Base-by-base conservation (phyloP, 164 flowering plant genomes). In the Echeveria elegans region DNA sequence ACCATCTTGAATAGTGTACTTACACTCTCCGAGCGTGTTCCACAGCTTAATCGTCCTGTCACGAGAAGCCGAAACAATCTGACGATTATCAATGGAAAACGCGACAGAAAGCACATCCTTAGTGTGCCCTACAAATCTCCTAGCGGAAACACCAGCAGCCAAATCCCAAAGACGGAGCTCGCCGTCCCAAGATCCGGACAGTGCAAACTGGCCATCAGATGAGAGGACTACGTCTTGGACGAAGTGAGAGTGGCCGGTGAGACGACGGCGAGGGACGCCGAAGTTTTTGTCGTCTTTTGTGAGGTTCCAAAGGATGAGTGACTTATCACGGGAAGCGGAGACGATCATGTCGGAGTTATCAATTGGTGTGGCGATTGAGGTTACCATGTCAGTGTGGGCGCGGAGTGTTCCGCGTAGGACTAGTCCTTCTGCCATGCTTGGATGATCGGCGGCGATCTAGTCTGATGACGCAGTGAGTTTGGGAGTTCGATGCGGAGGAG, bases 221-320 rank as follows among this genome's bases (percentile, higher is more conserved):
- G 97, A 90, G 65, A 90, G 87, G 41, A 88, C 97, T 2, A 90
- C 97, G 73, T 90, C 97, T 75, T 90, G 79, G n/a, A 90, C 97
- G 75, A 90, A 90, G 74, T 90, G 97, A 21, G 88, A 84, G 80
- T 90, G 97, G 30, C 94, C 97, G 66, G 88, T 88, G 6, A 90
- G 79, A 19, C 97, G 81, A 69, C 95, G 90, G 71, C 82, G 89
- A 14, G 97, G 80, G 37, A 85, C 84, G 31, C 95, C 95, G 79
- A 80, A 85, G 37, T 72, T 63, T 47, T 60, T 69, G 36, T 78
- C 88, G 32, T 90, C 92, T 81, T 88, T 88, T 68, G 84, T 84
- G 37, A 90, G 82, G 28, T 78, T 47, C 97, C 97, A 90, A 60
- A 87, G 62, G 71, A 90, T 82, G 78, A 90, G 70, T 29, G 97